phyloP scores from a whole-genome alignment of 257 asterid genomes.

The Lithospermum erythrorhizon region DNA sequence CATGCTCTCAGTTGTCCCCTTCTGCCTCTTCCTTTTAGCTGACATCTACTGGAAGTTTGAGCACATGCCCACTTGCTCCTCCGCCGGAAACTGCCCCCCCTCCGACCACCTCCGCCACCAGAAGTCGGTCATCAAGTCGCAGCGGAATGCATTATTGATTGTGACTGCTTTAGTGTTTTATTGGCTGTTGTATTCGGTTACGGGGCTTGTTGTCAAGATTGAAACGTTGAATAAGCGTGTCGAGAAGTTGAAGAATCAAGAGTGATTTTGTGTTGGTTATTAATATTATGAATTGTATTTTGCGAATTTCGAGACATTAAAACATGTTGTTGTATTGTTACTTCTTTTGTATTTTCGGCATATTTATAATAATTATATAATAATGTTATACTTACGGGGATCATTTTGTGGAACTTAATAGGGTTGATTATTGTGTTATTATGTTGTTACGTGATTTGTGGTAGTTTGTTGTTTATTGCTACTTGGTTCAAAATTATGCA shows the following conservation, averaged over 20 bases:
- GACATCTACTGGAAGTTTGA: conserved; percentile 87
- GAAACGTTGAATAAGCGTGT: conserved; percentile 49
- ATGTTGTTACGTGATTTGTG: too few species aligned
- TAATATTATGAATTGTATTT: too few species aligned
- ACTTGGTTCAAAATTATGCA: too few species aligned
- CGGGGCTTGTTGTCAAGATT: conserved; percentile 54
- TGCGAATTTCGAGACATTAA: too few species aligned
- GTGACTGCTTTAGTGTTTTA: conserved; percentile 58
- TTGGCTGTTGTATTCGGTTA: conserved; percentile 68
- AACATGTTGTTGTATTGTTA: too few species aligned
- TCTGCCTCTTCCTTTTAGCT: conserved; percentile 59
- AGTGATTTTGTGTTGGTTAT: conserved; percentile 15
- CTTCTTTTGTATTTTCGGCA: too few species aligned
- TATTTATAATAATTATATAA: too few species aligned
- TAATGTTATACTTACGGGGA: too few species aligned
- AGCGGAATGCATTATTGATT: conserved; percentile 65
- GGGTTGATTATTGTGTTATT: too few species aligned
- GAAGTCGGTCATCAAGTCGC: conserved; percentile 72
- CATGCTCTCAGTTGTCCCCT: conserved; percentile 57
- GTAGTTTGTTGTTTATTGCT: too few species aligned
- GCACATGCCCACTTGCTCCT: conserved; percentile 50
- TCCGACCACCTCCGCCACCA: conserved; percentile 69
- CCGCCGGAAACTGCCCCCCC: conserved; percentile 51
- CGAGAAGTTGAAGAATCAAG: conserved; percentile 52
- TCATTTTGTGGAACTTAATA: too few species aligned